Base-by-base conservation (phyloP, 1,139 yeast species). In the Saccharomyces pastorianus region DNA sequence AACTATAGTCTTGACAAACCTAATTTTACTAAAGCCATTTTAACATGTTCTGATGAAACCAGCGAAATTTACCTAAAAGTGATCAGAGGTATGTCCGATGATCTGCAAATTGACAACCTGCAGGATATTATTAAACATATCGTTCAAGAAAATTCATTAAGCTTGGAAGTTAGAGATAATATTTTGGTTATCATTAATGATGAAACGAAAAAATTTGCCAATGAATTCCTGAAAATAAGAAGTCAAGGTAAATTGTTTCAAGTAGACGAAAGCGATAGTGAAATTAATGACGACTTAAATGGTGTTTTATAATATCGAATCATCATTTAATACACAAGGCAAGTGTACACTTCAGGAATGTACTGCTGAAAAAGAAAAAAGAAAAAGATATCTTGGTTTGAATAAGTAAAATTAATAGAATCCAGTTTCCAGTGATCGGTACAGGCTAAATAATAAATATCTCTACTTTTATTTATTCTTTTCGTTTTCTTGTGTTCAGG, bases 1-100 rank as follows among this genome's bases (percentile, higher is more conserved):
- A 82, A 81, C 17, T 83, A 85, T 66, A 84, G 96, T 20, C 77
- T 85, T 73, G 76, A 78, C 48, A 83, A 83, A 61, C 95, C 96
- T 0, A 74, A 76, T 14, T 90, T 88, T 66, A 84, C 91, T 53
- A 81, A 82, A 58, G 86, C 88, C 2, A 74, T 93, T 51, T 77
- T 93, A 55, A 85, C 86, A 58, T 76, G 82, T 53, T 83, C 88
- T 1, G 87, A 86, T 58, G 85, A 82, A 47, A 64, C 74, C 54
- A 83, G 89, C 55, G 86, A 86, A 61, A 90, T 95, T 0, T 63
- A 65, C 34, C 76, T 84, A 9, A 78, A 80, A 1, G 83, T 91
- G 13, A 73, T 91, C 46, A 75, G 79, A 56, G 74, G 82, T 44
- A 84, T 91, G 59, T 88, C 95, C 0, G 71, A 73, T 4, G 74